Conservation (phyloP, 2,329 filamentous ascomycete genomes). For the Penicillium sp. region DNA sequence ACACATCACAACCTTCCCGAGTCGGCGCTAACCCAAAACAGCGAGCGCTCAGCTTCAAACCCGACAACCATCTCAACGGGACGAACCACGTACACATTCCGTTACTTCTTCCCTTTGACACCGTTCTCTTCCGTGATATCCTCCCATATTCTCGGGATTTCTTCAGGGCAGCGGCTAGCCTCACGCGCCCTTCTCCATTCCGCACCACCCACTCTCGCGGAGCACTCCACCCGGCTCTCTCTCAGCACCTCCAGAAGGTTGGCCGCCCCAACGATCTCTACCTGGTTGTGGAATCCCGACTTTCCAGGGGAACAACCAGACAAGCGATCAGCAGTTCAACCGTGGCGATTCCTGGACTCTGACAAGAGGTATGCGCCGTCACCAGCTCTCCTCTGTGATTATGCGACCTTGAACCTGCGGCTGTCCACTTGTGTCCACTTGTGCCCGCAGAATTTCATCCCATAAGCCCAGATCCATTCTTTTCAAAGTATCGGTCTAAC, state of each 20-base stretch:
- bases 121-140: constrained; percentile 26
- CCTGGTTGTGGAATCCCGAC: constrained; percentile 43
- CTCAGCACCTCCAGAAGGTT: constrained; percentile 31
- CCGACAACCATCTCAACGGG: constrained; percentile 45
- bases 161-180: constrained; percentile 35
- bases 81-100: constrained; percentile 38
- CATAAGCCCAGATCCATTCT: constrained; percentile 21
- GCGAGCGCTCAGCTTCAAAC: constrained; percentile 49
- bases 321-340: constrained; percentile 45
- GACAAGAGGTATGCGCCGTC: constrained; percentile 48
- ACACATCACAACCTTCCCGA: constrained; percentile 30
- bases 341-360: constrained; percentile 52
- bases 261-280: constrained; percentile 35
- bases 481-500: constrained; percentile 37
- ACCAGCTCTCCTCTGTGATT: constrained; percentile 23
- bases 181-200: constrained; percentile 30
- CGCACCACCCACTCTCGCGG: constrained; percentile 28
- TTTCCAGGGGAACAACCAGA: constrained; percentile 39
- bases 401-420: constrained; percentile 27
- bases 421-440: constrained; percentile 19
- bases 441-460: constrained; percentile 22
- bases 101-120: constrained; percentile 38
- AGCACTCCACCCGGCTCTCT: constrained; percentile 9
- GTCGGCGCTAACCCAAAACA: constrained; percentile 50
- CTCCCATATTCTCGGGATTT: constrained; percentile 34